These are phyloP conservation scores for Colletotrichum sp. DNA, from an alignment of 2,329 filamentous ascomycete genomes.

Conservation along the genomic window DNA sequence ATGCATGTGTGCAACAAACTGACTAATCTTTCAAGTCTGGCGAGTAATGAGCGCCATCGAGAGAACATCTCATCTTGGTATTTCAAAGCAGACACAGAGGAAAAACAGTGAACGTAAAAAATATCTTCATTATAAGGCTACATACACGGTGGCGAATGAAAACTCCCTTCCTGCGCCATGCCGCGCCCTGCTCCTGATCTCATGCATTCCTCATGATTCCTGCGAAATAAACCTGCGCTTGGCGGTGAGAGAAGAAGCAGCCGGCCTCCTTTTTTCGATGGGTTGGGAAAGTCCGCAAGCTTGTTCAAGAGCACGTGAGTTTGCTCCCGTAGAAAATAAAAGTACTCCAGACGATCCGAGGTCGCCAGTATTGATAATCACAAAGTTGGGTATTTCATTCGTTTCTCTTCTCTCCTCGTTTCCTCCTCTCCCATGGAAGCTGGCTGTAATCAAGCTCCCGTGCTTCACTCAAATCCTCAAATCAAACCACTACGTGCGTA, in stretches of 20 bases:
- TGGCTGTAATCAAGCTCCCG: background rate
- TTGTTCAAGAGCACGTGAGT: background rate
- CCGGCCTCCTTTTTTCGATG: background rate
- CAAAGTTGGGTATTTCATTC: slow-evolving; percentile 6
- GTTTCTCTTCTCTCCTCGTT: background rate
- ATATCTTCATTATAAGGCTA: background rate
- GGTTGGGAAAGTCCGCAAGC: background rate
- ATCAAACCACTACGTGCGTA: slow-evolving; percentile 62
- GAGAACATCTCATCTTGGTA: background rate
- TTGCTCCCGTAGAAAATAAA: background rate
- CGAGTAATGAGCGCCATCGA: background rate
- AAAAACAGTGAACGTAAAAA: background rate
- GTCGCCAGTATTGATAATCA: background rate
- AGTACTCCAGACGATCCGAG: background rate
- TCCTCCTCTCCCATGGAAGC: background rate
- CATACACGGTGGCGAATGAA: background rate
- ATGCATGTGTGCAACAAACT: background rate
- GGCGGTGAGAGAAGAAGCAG: background rate
- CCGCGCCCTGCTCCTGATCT: background rate
- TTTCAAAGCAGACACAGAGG: background rate
- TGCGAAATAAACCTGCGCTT: background rate
- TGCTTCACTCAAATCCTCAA: background rate
- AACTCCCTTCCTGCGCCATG: background rate
- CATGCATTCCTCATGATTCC: background rate
- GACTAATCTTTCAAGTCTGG: background rate